phyloP scores from a whole-genome alignment of 768 basidiomycete species.

The Xerocomus spinulosus region DNA sequence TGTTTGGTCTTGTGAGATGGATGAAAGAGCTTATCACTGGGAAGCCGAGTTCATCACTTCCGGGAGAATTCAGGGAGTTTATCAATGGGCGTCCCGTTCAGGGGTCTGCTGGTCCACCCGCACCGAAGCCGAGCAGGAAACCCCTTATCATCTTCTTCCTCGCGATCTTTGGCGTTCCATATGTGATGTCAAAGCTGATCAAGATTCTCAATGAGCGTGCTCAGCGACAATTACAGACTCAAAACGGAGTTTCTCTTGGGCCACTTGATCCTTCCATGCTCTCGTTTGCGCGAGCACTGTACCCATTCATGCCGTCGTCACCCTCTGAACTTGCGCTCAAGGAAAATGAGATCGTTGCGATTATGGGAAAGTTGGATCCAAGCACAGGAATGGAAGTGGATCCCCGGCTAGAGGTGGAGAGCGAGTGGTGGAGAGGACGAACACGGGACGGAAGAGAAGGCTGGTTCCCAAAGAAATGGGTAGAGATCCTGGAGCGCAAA shows the following conservation, averaged over 20 bases:
- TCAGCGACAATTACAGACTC: slow-evolving; percentile 41
- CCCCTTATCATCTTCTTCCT: slow-evolving; percentile 92
- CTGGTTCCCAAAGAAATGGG: slow-evolving; percentile 93
- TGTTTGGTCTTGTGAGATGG: slow-evolving; percentile 90
- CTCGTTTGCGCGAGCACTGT: slow-evolving; percentile 79
- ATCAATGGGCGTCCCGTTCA: slow-evolving; percentile 59
- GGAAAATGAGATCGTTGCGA: slow-evolving; percentile 90
- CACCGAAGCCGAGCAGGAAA: slow-evolving; percentile 74
- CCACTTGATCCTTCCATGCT: slow-evolving; percentile 76
- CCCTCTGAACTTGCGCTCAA: slow-evolving; percentile 76
- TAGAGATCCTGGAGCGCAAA: slow-evolving; percentile 60
- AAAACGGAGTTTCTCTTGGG: slow-evolving; percentile 32
- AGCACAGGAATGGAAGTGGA: slow-evolving; percentile 64
- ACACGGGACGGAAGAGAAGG: slow-evolving; percentile 89
- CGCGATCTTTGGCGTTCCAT: slow-evolving; percentile 90
- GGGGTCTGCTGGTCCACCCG: slow-evolving; percentile 35
- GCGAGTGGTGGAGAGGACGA: slow-evolving; percentile 94
- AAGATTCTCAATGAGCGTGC: slow-evolving; percentile 66
- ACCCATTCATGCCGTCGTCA: slow-evolving; percentile 69
- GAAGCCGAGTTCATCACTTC: slow-evolving; percentile 41
- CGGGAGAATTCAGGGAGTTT: slow-evolving; percentile 73
- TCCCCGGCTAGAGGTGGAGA: slow-evolving; percentile 52
- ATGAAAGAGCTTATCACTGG: slow-evolving; percentile 60
- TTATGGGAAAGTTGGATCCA: slow-evolving; percentile 77
- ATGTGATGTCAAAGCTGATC: slow-evolving; percentile 88